Conservation (phyloP, 2,329 filamentous ascomycete species). For the Cryphonectria carpinicola region DNA sequence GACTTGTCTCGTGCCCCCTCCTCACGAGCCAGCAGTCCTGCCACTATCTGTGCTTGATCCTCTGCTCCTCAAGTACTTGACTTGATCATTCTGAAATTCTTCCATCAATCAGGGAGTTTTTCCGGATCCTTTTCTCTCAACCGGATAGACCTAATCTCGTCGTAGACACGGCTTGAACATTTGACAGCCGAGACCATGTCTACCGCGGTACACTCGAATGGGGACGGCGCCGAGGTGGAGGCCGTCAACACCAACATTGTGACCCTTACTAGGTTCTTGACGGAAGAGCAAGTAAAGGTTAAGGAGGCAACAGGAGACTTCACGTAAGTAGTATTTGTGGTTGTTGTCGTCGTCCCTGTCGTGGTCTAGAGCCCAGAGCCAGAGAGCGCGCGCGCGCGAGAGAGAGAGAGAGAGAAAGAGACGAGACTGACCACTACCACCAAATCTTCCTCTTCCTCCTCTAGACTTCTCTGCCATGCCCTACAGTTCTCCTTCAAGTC, state of each 20-base stretch:
- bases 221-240: conserved; percentile 62
- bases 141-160: background rate
- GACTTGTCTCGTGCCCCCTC: background rate
- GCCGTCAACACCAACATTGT: conserved; percentile 95
- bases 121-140: background rate
- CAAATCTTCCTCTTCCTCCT: background rate
- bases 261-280: conserved; percentile 92
- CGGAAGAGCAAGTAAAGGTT: conserved; percentile 92
- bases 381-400: no score
- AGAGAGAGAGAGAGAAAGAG: background rate
- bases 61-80: conserved; percentile 6
- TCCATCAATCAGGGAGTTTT: background rate
- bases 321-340: conserved; percentile 64
- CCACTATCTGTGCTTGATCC: background rate
- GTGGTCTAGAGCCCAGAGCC: no score
- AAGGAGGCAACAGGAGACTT: conserved; percentile 97
- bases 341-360: no score
- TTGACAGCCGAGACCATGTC: conserved; percentile 23
- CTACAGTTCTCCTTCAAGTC: conserved; percentile 99
- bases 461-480: conserved; percentile 90
- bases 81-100: conserved; percentile 2
- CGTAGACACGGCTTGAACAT: background rate
- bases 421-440: background rate
- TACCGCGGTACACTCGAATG: conserved; percentile 37
- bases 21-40: background rate